phyloP scores from a whole-genome alignment of 2,329 filamentous ascomycete species.

The Venturia nashicola region DNA sequence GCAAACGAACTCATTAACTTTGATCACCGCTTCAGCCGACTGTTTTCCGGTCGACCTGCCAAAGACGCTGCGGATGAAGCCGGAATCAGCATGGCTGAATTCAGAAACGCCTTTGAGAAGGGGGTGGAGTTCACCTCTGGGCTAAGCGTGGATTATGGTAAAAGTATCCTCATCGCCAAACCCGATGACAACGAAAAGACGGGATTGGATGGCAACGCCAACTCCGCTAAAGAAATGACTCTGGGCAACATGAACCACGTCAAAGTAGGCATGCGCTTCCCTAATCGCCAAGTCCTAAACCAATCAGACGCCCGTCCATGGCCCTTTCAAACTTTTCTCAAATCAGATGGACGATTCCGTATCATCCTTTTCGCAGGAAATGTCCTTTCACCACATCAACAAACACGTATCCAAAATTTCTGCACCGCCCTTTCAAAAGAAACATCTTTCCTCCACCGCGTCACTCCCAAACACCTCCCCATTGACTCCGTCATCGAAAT shows the following conservation, averaged over 20 bases:
- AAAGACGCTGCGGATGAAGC: conserved; percentile 48
- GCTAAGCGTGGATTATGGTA: conserved; percentile 44
- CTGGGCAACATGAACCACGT: conserved; percentile 21
- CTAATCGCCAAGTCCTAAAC: conserved; percentile 46
- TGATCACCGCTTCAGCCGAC: conserved; percentile 34
- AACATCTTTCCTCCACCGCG: conserved; percentile 31
- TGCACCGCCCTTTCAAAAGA: conserved; percentile 28
- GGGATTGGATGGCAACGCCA: conserved; percentile 34
- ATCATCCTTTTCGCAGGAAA: conserved; percentile 52
- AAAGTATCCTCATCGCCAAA: conserved; percentile 43
- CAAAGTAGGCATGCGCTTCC: conserved; percentile 44
- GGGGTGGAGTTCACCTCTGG: conserved; percentile 49
- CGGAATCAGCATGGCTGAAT: conserved; percentile 50
- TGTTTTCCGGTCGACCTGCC: conserved; percentile 38
- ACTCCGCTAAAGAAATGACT: conserved; percentile 29
- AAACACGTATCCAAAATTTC: conserved; percentile 33
- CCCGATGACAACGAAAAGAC: conserved; percentile 25
- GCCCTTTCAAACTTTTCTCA: conserved; percentile 45
- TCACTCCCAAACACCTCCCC: conserved; percentile 24
- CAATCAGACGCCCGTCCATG: conserved; percentile 44
- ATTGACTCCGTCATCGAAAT: conserved; percentile 45
- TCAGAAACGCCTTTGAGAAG: conserved; percentile 48
- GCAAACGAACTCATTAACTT: conserved; percentile 53
- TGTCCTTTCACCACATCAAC: conserved; percentile 32
- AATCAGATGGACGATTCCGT: conserved; percentile 44